phyloP scores from a whole-genome alignment of 1,284 basidiomycete species.

The Cryptococcus sp. region DNA sequence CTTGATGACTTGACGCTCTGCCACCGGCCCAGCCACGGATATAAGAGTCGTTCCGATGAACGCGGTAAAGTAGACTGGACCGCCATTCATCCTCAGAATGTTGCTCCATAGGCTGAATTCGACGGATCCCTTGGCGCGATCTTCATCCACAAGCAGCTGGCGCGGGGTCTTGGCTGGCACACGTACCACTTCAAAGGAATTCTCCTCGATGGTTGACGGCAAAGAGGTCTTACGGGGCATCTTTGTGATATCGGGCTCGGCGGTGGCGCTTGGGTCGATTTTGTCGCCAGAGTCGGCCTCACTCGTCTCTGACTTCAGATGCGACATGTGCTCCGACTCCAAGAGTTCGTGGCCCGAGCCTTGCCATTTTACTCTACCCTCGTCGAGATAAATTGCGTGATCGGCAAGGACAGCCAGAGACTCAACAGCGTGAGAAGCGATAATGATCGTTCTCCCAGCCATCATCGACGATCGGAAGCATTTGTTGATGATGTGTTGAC shows the following conservation, averaged over 20 bases:
- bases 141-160: slow-evolving; percentile 83
- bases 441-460: slow-evolving; percentile 69
- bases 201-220: not conserved
- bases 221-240: too few relatives aligned
- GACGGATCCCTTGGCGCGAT: slow-evolving; percentile 70
- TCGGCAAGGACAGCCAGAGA: slow-evolving; percentile 29
- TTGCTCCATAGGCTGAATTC: slow-evolving; percentile 68
- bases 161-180: slow-evolving; percentile 54
- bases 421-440: slow-evolving; percentile 75
- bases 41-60: slow-evolving; percentile 48
- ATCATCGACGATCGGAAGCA: slow-evolving; percentile 77
- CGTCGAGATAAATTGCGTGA: slow-evolving; percentile 63
- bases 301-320: slow-evolving; percentile 54
- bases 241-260: not conserved
- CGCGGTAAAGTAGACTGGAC: slow-evolving; percentile 56
- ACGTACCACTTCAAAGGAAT: slow-evolving; percentile 19
- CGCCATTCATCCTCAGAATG: slow-evolving; percentile 58
- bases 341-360: slow-evolving; percentile 62
- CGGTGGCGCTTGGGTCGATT: slow-evolving; percentile 12
- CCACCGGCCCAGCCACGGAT: slow-evolving; percentile 13
- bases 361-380: slow-evolving; percentile 67
- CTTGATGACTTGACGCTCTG: slow-evolving; percentile 19
- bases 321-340: slow-evolving; percentile 59
- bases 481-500: slow-evolving; percentile 70
- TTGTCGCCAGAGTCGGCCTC: not conserved